Base-by-base conservation (phyloP, 2,329 filamentous ascomycete species). In the Colletotrichum nymphaeae region DNA sequence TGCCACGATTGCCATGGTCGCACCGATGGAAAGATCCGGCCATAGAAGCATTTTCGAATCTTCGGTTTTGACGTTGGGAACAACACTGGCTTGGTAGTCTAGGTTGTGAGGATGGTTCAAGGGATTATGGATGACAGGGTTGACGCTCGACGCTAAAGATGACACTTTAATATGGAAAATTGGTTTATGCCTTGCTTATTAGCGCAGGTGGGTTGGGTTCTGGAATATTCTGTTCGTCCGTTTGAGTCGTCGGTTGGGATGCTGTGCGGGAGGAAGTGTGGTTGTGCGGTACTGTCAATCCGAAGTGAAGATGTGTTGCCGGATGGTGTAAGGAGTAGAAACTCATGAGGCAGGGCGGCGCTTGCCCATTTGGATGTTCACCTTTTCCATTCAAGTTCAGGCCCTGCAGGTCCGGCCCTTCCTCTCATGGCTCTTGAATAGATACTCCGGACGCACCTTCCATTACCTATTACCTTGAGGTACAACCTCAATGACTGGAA, bases 1-100 rank as follows among this genome's bases (percentile, higher is more conserved):
- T 62, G 55, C 64, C 37, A 52, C 56, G 35, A 52, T 32, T 22
- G 26, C 26, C 26, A 26, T 22, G n/a, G 26, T 28, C 32, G 52
- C 30, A 12, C 35, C 62, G 30, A 35, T 32, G 46, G 16, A 35
- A 12, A 52, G 59, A 57, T 52, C 56, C 60, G 56, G 42, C 35
- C 8, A 37, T 49, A 46, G 55, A 64, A 64, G 66, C 59, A 69
- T 60, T n/a, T 69, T 60, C 35, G 37, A 52, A 57, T n/a, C 35
- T 72, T 52, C 24, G 59, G 67, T 35, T 58, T 55, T 30, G 11
- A 19, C 28, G n/a, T n/a, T 57, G n/a, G 52, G 53, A 59, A 59
- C 37, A 59, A 69, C 42, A 12, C 22, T 53, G 42, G 53, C 62
- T 63, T 42, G 64, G 26, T 59, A 35, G 11, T 35, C 32, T 42